A percentile compares a stretch with the other conserved stretches of the same genome.
Evolutionary conservation across 768 basidiomycete species (phyloP).

Genomic region (Phlebiopsis gigantea): DNA sequence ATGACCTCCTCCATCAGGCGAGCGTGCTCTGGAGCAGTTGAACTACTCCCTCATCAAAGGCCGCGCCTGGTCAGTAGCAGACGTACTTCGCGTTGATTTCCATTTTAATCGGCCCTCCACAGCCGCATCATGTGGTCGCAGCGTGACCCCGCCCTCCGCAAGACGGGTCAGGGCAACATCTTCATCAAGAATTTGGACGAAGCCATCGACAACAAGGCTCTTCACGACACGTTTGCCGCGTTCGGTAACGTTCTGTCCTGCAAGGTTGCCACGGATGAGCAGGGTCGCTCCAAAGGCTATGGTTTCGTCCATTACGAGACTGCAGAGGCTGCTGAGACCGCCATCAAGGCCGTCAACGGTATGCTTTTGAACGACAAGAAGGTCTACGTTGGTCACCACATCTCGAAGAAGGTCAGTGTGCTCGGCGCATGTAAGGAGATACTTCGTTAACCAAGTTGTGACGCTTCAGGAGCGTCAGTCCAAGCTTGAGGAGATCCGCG

Average conservation of each 20-base stretch:
- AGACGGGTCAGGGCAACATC: conserved; percentile 99
- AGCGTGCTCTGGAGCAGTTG: conserved; percentile 97
- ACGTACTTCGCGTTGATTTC: too few relatives aligned
- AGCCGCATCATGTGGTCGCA: conserved; percentile 99
- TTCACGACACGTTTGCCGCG: conserved; percentile 98
- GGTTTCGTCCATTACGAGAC: conserved; percentile 99
- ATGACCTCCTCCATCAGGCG: conserved; percentile 46
- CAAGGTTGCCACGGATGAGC: conserved; percentile 97
- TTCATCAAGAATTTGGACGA: conserved; percentile 99
- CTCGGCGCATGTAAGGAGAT: neutral
- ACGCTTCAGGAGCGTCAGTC: conserved; percentile 82
- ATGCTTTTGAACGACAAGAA: conserved; percentile 99
- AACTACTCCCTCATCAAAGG: conserved; percentile 99
- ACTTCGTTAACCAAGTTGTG: neutral
- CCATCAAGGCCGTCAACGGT: conserved; percentile 98
- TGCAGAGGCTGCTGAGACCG: conserved; percentile 89
- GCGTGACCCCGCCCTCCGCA: conserved; percentile 97
- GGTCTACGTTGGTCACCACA: conserved; percentile 96
- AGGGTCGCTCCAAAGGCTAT: conserved; percentile 94
- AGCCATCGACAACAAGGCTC: conserved; percentile 97
- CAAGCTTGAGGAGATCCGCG: conserved; percentile 96
- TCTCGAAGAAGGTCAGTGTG: conserved; percentile 83
- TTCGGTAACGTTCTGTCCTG: conserved; percentile 98
- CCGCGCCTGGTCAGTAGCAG: conserved; percentile 87
- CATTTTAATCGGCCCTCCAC: too few relatives aligned